Evolutionary conservation across 805 yeast genomes (phyloP), one percentile per base, ranked within the genome.

Genomic region (Candida peoriensis): DNA sequence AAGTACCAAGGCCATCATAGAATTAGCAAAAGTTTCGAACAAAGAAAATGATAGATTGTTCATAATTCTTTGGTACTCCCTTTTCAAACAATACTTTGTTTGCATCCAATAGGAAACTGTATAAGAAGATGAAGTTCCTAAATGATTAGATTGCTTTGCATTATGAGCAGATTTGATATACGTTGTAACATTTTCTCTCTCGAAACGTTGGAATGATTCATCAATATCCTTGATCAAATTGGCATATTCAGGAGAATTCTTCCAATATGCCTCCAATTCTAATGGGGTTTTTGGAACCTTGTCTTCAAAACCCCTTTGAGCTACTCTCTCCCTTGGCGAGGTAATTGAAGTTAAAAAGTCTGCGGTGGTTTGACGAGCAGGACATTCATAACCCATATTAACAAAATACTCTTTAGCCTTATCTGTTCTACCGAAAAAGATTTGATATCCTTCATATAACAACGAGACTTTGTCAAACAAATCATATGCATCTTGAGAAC

Each of bases 301-400:
- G 26, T 60, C 46, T 39, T 71, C 78, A 46, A 41, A 63, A 2
- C 82, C 85, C 18, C 59, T 50, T 34, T 58, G 58, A 3, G 72
- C 52, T 38, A 47, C 58, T 52, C 88, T 68, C 33, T 80, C 87
- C 6, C 61, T 60, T 8, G 86, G 84, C 53, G 78, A 81, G 8
- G 88, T 78, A 10, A 80, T 66, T 2, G 85, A 75, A 2, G 86
- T 80, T 48, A 80, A 59, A 52, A 78, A 81, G 50, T 81, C 87
- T 11, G 86, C 81, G 12, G 85, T 75, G 3, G 82, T 70, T 60
- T 78, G 84, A 48, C 87, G 67, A 7, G 72, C 62, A 16, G 81
- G 83, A 42, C 80, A 76, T 24, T 62, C 55, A 47, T 64, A 81
- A 15, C 89, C 89, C 81, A 81, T 74, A 15, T 64, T 63, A 42